phyloP scores from a whole-genome alignment of 208 protist genomes.

The Acanthamoeba royreba region DNA sequence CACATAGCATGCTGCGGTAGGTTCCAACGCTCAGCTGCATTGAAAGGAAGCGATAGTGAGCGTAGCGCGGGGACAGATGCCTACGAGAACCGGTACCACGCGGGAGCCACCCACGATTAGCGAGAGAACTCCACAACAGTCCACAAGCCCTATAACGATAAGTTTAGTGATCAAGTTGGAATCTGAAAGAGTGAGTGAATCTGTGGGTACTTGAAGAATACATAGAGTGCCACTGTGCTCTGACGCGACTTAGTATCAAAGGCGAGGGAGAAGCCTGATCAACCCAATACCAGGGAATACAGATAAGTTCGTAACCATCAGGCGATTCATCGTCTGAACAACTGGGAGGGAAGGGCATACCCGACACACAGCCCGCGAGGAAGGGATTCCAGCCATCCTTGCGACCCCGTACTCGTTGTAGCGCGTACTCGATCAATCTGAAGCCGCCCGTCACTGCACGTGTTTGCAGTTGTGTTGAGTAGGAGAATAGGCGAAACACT shows the following conservation, averaged over 20 bases:
- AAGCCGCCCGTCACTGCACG: not conserved
- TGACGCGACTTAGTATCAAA: not conserved
- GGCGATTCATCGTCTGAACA: not conserved
- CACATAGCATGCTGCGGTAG: not conserved
- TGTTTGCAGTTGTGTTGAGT: too few species aligned
- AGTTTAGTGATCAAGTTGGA: not conserved
- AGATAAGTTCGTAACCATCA: not conserved
- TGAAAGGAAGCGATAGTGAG: not conserved
- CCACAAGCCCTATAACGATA: not conserved
- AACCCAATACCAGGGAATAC: not conserved
- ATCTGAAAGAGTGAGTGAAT: not conserved
- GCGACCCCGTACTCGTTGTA: not conserved
- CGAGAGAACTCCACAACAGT: not conserved
- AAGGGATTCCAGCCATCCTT: not conserved
- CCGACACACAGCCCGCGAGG: not conserved
- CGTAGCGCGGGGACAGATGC: not conserved
- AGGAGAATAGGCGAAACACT: too few species aligned
- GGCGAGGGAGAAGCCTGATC: not conserved
- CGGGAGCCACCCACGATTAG: not conserved
- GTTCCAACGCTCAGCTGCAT: not conserved
- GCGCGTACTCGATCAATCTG: not conserved
- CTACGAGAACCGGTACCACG: not conserved
- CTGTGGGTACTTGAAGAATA: not conserved
- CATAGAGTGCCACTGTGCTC: not conserved
- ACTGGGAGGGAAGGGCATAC: not conserved